These are phyloP conservation scores for Ceratocystis colombiana DNA, from an alignment of 2,329 filamentous ascomycete genomes.

Conservation along the genomic window DNA sequence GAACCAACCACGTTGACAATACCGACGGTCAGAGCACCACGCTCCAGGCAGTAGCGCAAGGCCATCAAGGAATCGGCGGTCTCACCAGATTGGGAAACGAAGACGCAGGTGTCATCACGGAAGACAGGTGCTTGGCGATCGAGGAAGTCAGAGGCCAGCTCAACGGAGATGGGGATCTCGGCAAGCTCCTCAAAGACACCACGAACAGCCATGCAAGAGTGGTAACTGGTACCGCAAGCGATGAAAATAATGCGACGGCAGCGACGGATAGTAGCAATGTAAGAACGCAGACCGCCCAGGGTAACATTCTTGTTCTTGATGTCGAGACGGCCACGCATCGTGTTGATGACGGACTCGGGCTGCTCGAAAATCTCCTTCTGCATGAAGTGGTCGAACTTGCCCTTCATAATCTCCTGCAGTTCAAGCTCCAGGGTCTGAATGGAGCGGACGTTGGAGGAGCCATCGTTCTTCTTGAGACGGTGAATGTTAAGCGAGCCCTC, in stretches of 20 bases:
- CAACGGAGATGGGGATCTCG: slow-evolving; percentile 94
- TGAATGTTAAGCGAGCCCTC: slow-evolving; percentile 99
- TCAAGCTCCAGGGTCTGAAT: slow-evolving; percentile 98
- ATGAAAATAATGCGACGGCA: slow-evolving; percentile 98
- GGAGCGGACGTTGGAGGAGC: slow-evolving; percentile 89
- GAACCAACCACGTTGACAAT: slow-evolving; percentile 98
- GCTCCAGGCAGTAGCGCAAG: slow-evolving; percentile 94
- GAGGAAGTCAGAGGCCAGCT: slow-evolving; percentile 95
- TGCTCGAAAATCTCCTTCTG: slow-evolving; percentile 99
- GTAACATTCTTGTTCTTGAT: slow-evolving; percentile 88
- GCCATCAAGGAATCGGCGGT: slow-evolving; percentile 97
- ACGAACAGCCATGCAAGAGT: slow-evolving; percentile 98
- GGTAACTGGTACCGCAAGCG: slow-evolving; percentile 94
- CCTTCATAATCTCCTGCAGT: slow-evolving; percentile 99
- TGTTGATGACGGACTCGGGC: slow-evolving; percentile 98
- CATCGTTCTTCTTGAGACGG: slow-evolving; percentile 92
- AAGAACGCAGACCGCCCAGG: slow-evolving; percentile 87
- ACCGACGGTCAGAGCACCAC: slow-evolving; percentile 91
- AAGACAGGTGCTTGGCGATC: slow-evolving; percentile 95
- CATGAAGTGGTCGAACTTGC: slow-evolving; percentile 99
- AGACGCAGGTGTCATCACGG: slow-evolving; percentile 98
- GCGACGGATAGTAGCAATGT: slow-evolving; percentile 90
- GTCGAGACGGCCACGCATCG: slow-evolving; percentile 97
- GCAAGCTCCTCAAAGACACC: slow-evolving; percentile 96
- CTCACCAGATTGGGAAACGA: slow-evolving; percentile 97